Evolutionary conservation across 352 stramenopile genomes (phyloP).

Genomic region (Phytophthora megakarya): DNA sequence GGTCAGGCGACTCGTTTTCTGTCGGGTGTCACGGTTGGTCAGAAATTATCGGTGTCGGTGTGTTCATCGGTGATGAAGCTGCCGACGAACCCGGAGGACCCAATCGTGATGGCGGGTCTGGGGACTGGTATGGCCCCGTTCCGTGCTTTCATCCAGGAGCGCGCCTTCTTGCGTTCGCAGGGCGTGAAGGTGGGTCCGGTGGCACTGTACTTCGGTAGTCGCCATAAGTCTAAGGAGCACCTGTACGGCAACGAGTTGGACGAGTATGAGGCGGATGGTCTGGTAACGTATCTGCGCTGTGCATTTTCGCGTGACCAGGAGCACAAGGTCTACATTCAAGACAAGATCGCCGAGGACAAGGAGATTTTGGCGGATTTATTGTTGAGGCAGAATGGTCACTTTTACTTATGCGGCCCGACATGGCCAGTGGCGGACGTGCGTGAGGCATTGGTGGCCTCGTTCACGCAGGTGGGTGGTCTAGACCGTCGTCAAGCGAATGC

Average conservation of each 20-base stretch:
- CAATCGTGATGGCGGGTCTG: conserved; percentile 87
- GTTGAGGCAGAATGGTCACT: conserved; percentile 79
- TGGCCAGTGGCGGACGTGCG: conserved; percentile 81
- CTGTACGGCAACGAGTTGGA: conserved; percentile 94
- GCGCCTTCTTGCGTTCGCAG: conserved; percentile 69
- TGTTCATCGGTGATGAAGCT: conserved; percentile 85
- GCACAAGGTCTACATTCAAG: conserved; percentile 92
- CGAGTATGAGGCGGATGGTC: conserved; percentile 77
- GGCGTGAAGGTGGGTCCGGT: conserved; percentile 76
- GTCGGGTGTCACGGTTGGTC: conserved; percentile 46
- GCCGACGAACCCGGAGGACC: conserved; percentile 62
- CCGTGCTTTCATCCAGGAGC: conserved; percentile 91
- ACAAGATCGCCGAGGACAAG: conserved; percentile 86
- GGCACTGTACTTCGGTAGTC: conserved; percentile 96
- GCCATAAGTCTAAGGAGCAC: conserved; percentile 93
- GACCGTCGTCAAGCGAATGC: conserved; percentile 74
- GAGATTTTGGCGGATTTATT: conserved; percentile 72
- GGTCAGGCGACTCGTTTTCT: conserved; percentile 74
- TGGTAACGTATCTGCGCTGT: conserved; percentile 84
- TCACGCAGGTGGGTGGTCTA: conserved; percentile 54
- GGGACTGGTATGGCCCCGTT: conserved; percentile 91
- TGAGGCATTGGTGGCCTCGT: conserved; percentile 65
- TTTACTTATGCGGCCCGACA: conserved; percentile 86
- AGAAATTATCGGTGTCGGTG: conserved; percentile 68
- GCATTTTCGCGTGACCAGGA: conserved; percentile 90